phyloP scores from a whole-genome alignment of 106 monocot genomes.

The Dioscorea alata region DNA sequence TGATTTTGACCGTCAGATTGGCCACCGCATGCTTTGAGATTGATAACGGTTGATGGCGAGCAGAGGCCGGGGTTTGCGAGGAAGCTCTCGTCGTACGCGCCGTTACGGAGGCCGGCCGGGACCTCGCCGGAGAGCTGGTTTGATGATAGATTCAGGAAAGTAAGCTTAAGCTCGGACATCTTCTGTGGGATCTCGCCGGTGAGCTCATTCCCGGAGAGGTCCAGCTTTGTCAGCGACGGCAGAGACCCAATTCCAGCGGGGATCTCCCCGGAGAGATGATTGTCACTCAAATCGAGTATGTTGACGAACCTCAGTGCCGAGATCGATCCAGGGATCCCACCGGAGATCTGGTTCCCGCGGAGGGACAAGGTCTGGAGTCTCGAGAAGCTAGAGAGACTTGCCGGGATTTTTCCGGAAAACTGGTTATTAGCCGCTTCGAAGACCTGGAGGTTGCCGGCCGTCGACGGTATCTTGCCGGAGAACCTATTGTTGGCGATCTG shows the following conservation, averaged over 20 bases:
- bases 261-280: slow-evolving; percentile 29
- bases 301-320: slow-evolving; percentile 15
- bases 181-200: slow-evolving; percentile 32
- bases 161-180: slow-evolving; percentile 18
- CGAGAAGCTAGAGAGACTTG: slow-evolving; percentile 13
- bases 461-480: slow-evolving; percentile 47
- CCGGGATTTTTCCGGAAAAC: slow-evolving; percentile 47
- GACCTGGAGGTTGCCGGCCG: slow-evolving; percentile 19
- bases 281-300: slow-evolving; percentile 34
- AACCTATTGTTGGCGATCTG: slow-evolving; percentile 56
- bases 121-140: slow-evolving; percentile 7
- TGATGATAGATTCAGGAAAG: slow-evolving; percentile 16
- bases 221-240: slow-evolving; percentile 16
- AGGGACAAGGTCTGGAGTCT: slow-evolving; percentile 26
- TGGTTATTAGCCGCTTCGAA: slow-evolving; percentile 39
- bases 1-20: not conserved
- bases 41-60: slow-evolving; percentile 9
- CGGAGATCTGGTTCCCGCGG: slow-evolving; percentile 38
- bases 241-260: slow-evolving; percentile 18
- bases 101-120: not conserved
- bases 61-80: slow-evolving; percentile 55
- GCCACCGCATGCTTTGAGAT: slow-evolving; percentile 14
- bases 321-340: slow-evolving; percentile 34
- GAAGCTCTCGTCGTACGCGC: slow-evolving; percentile 6
- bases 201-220: slow-evolving; percentile 34